Conservation (phyloP, 768 basidiomycete genomes). For the Lactarius deliciosus region DNA sequence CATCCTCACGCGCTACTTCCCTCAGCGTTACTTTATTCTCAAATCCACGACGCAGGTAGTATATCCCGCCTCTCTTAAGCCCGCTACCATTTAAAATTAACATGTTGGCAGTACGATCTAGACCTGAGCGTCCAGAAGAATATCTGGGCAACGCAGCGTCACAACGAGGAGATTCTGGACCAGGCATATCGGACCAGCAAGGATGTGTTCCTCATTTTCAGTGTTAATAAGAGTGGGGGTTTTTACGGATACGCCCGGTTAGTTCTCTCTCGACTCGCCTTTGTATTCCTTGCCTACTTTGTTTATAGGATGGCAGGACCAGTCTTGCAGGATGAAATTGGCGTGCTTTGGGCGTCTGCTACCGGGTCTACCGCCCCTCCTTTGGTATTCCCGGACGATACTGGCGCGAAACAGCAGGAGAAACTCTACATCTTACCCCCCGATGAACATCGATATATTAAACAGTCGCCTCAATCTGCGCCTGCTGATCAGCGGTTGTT, state of each 20-base stretch:
- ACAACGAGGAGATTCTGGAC: slow-evolving; percentile 89
- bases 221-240: slow-evolving; percentile 91
- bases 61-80: not conserved
- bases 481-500: slow-evolving; percentile 34
- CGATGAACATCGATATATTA: slow-evolving; percentile 41
- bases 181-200: slow-evolving; percentile 90
- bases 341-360: slow-evolving; percentile 54
- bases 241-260: slow-evolving; percentile 92
- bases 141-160: slow-evolving; percentile 89
- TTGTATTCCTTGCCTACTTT: slow-evolving; percentile 3
- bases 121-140: slow-evolving; percentile 77
- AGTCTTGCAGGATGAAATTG: slow-evolving; percentile 50
- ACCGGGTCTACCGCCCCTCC: not conserved
- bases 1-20: slow-evolving; percentile 72
- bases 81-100: not conserved
- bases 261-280: slow-evolving; percentile 29
- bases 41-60: slow-evolving; percentile 81
- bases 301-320: slow-evolving; percentile 65
- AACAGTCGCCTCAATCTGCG: slow-evolving; percentile 43
- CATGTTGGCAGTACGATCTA: slow-evolving; percentile 58
- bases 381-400: slow-evolving; percentile 13
- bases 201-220: slow-evolving; percentile 87
- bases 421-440: slow-evolving; percentile 38
- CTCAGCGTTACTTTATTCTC: slow-evolving; percentile 88
- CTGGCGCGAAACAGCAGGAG: not conserved